Evolutionary conservation across 139 green algal genomes (phyloP), one percentile per base, ranked within the genome.

Genomic region (Coelastrella sp.): DNA sequence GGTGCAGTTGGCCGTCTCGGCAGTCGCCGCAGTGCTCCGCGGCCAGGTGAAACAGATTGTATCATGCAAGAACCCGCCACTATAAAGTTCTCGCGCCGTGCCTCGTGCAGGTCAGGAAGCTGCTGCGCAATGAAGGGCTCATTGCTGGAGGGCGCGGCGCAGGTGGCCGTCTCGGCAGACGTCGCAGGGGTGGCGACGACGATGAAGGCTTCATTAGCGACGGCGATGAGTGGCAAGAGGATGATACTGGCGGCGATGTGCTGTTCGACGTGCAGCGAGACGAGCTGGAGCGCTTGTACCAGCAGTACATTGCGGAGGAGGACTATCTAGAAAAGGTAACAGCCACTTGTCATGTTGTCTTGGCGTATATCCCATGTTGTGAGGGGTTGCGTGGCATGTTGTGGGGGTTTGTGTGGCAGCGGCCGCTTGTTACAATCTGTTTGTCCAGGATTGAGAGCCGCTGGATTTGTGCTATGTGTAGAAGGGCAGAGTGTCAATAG

Each of bases 311-410:
- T 73, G 71, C 23, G 22, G 56, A 83, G 11, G 68, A 84, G 10
- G 80, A 91, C 71, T 83, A 88, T 65, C 68, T 88, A 68, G 32
- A 83, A 10, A 76, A 83, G 88, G 88, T 88, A 57, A 17, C 66
- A 16, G 54, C 17, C 66, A 65, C 16, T 20, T 11, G 3, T 13
- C 54, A 13, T 81, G 75, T 57, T 59, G 75, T 81, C 47, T 6
- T 47, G 73, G 13, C 73, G 8, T 47, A 11, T 78, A 16, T 47
- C 7, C 14, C 14, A 11, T 78, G 73, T 54, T 78, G 14, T n/a
- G n/a, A n/a, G n/a, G n/a, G n/a, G n/a, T n/a, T n/a, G n/a, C n/a
- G n/a, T n/a, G n/a, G n/a, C n/a, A n/a, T n/a, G n/a, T n/a, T n/a
- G n/a, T 47, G 32, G 32, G 32, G 32, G 32, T 47, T 47, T 47